Conservation (phyloP, 2,329 filamentous ascomycete species). For the Fusarium agapanthi region DNA sequence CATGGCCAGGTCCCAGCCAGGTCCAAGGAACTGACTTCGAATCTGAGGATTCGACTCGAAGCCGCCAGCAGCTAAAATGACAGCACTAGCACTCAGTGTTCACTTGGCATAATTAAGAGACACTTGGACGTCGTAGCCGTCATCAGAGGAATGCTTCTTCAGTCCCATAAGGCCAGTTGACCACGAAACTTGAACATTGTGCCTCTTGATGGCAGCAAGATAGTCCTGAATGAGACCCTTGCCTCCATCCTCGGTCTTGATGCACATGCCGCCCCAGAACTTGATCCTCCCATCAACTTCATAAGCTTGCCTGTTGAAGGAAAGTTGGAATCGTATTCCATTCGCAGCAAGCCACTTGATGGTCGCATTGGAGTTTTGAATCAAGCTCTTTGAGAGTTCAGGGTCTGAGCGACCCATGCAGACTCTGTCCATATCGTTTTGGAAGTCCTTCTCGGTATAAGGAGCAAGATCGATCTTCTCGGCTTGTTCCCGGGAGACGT, state of each 20-base stretch:
- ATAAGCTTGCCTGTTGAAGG: conserved; percentile 13
- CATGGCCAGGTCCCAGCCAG: conserved; percentile 37
- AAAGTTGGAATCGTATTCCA: conserved; percentile 8
- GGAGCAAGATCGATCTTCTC: conserved; percentile 7
- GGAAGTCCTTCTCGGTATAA: conserved; percentile 2
- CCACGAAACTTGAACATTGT: background rate
- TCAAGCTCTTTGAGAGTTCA: background rate
- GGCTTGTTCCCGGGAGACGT: background rate
- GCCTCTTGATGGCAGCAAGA: background rate
- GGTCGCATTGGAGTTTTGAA: conserved; percentile 3
- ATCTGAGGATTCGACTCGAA: conserved; percentile 60
- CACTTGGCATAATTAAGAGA: background rate
- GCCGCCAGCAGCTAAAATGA: conserved; percentile 5
- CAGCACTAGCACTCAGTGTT: background rate
- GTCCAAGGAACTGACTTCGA: conserved; percentile 62
- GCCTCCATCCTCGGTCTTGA: conserved; percentile 13
- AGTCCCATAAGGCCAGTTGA: conserved; percentile 1
- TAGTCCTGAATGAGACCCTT: conserved; percentile 14
- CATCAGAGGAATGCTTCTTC: background rate
- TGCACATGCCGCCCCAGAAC: conserved; percentile 11
- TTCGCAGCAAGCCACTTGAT: conserved; percentile 17
- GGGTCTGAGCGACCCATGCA: conserved; percentile 21
- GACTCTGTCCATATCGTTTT: conserved; percentile 4
- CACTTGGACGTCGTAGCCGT: background rate
- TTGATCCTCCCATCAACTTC: conserved; percentile 6